Evolutionary conservation across 495 filamentous ascomycete species (phyloP).

Genomic region (Tuber melanosporum): DNA sequence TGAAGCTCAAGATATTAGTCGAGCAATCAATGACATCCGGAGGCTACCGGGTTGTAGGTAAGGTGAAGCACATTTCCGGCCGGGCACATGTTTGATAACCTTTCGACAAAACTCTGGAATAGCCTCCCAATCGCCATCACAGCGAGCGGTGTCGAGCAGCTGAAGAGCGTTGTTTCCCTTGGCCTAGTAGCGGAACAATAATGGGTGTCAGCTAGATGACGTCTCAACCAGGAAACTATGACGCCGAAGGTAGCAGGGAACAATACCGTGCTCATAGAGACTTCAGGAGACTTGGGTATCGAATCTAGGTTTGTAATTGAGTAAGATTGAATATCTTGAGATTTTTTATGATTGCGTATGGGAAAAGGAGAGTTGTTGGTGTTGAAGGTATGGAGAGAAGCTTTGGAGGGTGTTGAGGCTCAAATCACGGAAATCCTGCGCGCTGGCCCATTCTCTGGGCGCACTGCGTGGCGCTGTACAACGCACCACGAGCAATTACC

Average conservation of each 20-base stretch:
- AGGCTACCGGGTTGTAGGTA: conserved; percentile 2
- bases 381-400: not conserved
- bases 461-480: not conserved
- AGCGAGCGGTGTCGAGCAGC: conserved; percentile 76
- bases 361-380: conserved; percentile 10
- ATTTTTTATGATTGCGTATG: not conserved
- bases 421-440: conserved; percentile 5
- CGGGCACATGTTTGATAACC: conserved; percentile 84
- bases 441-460: not conserved
- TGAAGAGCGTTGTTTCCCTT: conserved; percentile 76
- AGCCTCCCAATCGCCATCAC: conserved; percentile 79
- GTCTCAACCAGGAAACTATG: conserved; percentile 2
- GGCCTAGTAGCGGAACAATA: conserved; percentile 41
- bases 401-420: conserved; percentile 23
- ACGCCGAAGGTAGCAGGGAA: conserved; percentile 5
- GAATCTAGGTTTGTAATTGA: not conserved
- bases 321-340: not conserved
- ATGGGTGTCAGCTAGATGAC: conserved; percentile 25
- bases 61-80: conserved; percentile 64
- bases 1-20: conserved; percentile 13
- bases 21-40: conserved; percentile 11
- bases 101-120: conserved; percentile 87
- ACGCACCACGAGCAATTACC: not conserved
- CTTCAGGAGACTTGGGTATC: not conserved
- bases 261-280: conserved; percentile 33